Evolutionary conservation across 2,329 filamentous ascomycete genomes (phyloP).

Genomic region (Dactylellina cionopaga): DNA sequence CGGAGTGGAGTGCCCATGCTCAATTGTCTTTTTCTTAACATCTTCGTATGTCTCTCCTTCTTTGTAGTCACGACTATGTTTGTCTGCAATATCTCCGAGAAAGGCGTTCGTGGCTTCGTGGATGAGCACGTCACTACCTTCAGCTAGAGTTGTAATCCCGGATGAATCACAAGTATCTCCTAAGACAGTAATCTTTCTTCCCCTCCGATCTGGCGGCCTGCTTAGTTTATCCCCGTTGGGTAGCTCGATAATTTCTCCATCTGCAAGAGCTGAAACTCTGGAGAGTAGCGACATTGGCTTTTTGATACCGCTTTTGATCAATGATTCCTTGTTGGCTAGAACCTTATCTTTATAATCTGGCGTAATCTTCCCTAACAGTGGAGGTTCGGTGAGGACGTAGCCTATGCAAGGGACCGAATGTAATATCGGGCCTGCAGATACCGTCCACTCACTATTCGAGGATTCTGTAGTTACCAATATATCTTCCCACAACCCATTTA

Average conservation of each 20-base stretch:
- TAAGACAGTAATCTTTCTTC: slow-evolving; percentile 55
- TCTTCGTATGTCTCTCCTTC: slow-evolving; percentile 50
- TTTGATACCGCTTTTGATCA: slow-evolving; percentile 45
- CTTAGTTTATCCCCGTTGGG: slow-evolving; percentile 53
- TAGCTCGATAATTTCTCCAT: slow-evolving; percentile 50
- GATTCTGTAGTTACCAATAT: slow-evolving; percentile 32
- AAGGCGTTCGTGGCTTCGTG: slow-evolving; percentile 57
- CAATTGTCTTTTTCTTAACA: slow-evolving; percentile 52
- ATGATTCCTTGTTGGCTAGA: slow-evolving; percentile 40
- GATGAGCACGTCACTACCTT: slow-evolving; percentile 54
- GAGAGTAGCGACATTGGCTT: slow-evolving; percentile 55
- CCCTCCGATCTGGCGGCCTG: slow-evolving; percentile 36
- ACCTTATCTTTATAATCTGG: slow-evolving; percentile 52
- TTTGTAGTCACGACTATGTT: slow-evolving; percentile 50
- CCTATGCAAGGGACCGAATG: slow-evolving; percentile 55
- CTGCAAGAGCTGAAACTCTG: slow-evolving; percentile 19
- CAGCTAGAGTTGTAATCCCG: slow-evolving; percentile 49
- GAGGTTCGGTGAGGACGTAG: slow-evolving; percentile 54
- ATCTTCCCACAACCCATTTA: slow-evolving; percentile 52
- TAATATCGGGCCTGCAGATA: slow-evolving; percentile 54
- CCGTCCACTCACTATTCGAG: slow-evolving; percentile 36
- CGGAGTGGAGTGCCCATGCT: slow-evolving; percentile 55
- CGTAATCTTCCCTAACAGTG: slow-evolving; percentile 54
- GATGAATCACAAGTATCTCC: slow-evolving; percentile 55
- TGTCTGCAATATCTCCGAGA: slow-evolving; percentile 19